phyloP scores from a whole-genome alignment of 441 rosid species.

The Macaranga tanarius region DNA sequence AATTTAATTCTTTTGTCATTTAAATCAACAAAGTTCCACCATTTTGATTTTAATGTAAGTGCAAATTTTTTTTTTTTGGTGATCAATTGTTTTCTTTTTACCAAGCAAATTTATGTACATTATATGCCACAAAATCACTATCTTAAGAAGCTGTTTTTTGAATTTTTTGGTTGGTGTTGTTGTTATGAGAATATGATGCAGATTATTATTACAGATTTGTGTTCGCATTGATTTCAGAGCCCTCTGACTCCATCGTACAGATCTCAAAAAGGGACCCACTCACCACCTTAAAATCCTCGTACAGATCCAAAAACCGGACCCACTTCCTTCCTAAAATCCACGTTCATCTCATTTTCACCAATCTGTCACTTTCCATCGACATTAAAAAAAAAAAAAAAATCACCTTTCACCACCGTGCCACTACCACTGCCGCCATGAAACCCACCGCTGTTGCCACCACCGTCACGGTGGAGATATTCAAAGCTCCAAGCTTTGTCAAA shows the following conservation, averaged over 20 bases:
- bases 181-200: too few relatives aligned
- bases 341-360: neutral
- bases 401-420: neutral
- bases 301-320: neutral
- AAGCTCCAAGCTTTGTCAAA: slow-evolving; percentile 17
- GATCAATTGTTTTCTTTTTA: too few relatives aligned
- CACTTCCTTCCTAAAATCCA: neutral
- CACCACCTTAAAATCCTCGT: neutral
- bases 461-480: neutral
- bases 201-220: neutral
- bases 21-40: too few relatives aligned
- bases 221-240: neutral
- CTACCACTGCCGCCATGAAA: neutral
- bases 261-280: neutral
- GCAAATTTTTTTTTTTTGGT: too few relatives aligned
- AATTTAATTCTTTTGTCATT: too few relatives aligned
- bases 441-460: neutral
- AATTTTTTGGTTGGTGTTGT: too few relatives aligned
- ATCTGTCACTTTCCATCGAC: neutral
- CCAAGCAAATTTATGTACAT: too few relatives aligned
- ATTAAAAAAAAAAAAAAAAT: neutral
- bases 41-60: too few relatives aligned
- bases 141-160: too few relatives aligned
- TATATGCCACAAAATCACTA: too few relatives aligned
- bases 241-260: neutral